Conservation (phyloP, 2,329 filamentous ascomycete genomes). For the Trichoderma sp. region DNA sequence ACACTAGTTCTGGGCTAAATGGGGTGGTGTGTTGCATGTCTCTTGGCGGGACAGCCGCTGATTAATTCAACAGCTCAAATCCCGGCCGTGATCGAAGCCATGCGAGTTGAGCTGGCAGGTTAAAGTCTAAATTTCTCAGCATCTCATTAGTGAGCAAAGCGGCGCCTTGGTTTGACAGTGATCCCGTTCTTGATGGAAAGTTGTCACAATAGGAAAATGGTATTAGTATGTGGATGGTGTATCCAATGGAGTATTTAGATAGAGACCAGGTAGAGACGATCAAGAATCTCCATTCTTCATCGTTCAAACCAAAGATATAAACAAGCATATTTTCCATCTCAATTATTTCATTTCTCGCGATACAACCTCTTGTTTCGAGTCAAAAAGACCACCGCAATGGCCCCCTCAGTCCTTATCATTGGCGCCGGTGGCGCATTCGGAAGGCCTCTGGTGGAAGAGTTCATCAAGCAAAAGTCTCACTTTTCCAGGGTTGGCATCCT, state of each 20-base stretch:
- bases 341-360: neutral
- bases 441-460: neutral
- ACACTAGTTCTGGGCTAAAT: neutral
- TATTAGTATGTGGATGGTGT: neutral
- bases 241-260: neutral
- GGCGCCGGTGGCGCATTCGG: slow-evolving; percentile 5
- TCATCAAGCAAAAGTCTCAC: neutral
- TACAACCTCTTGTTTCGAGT: neutral
- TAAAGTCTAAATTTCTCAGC: neutral
- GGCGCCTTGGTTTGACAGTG: neutral
- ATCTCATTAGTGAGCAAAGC: neutral
- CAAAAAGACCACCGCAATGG: neutral
- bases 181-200: neutral
- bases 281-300: neutral
- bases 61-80: neutral
- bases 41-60: neutral
- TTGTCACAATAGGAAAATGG: neutral
- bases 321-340: neutral
- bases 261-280: neutral
- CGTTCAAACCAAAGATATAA: neutral
- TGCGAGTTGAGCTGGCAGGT: neutral
- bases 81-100: neutral
- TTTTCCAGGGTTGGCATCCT: slow-evolving; percentile 3
- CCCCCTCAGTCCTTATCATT: neutral
- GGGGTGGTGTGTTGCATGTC: neutral